These are phyloP conservation scores for Stylosanthes scabra DNA, from an alignment of 331 rosid species.

Conservation along the genomic window DNA sequence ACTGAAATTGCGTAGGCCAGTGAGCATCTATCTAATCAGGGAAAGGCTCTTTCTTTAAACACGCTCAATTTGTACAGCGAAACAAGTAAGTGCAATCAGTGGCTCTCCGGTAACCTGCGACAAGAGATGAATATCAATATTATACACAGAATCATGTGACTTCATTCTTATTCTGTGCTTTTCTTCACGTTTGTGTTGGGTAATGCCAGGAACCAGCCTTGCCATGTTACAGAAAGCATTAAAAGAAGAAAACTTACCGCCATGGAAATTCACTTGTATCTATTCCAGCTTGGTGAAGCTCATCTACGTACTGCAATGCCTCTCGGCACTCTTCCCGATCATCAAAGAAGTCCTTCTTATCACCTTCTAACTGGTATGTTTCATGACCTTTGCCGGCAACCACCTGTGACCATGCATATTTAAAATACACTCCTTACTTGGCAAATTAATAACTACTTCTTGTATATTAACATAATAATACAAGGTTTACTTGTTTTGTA, in stretches of 20 bases:
- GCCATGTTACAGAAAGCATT: slow-evolving; percentile 2
- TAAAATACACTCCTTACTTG: slow-evolving; percentile 23
- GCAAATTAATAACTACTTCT: slow-evolving; percentile 19
- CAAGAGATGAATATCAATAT: slow-evolving; percentile 34
- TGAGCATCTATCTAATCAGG: slow-evolving; percentile 19
- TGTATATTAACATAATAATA: background rate
- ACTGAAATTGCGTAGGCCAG: slow-evolving; percentile 16
- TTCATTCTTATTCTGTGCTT: background rate
- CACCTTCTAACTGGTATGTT: slow-evolving; percentile 80
- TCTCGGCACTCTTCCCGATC: slow-evolving; percentile 96
- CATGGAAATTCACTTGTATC: slow-evolving; percentile 99
- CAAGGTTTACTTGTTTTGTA: background rate
- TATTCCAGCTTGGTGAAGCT: slow-evolving; percentile 96
- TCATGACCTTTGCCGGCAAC: slow-evolving; percentile 97
- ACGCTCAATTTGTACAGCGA: slow-evolving; percentile 7
- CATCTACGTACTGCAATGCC: slow-evolving; percentile 93
- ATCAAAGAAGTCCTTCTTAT: slow-evolving; percentile 78
- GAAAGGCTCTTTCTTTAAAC: slow-evolving; percentile 22
- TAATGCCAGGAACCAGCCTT: background rate
- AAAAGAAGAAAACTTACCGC: slow-evolving; percentile 63
- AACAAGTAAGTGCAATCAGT: slow-evolving; percentile 50
- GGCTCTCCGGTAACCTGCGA: slow-evolving; percentile 98
- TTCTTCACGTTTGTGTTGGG: slow-evolving; percentile 3
- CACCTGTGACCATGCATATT: slow-evolving; percentile 64
- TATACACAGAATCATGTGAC: slow-evolving; percentile 28